phyloP scores from a whole-genome alignment of 2,329 filamentous ascomycete species.

The Neonectria hederae region DNA sequence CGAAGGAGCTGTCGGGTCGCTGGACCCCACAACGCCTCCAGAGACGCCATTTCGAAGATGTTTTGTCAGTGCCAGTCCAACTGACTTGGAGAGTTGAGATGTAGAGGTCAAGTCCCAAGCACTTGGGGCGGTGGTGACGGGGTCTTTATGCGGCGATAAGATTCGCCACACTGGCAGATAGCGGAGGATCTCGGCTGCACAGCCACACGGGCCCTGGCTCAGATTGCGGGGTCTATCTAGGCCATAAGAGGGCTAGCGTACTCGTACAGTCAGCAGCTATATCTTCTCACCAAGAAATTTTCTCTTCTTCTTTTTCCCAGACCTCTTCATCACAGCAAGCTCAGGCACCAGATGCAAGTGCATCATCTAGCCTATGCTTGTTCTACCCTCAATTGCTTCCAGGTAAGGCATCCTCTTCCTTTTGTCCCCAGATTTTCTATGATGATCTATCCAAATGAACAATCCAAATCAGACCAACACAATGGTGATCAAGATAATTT shows the following conservation, averaged over 20 bases:
- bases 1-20: slow-evolving; percentile 64
- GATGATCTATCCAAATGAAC: slow-evolving; percentile 58
- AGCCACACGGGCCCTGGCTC: slow-evolving; percentile 47
- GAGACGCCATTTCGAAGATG: slow-evolving; percentile 60
- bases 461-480: slow-evolving; percentile 70
- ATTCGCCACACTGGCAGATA: slow-evolving; percentile 41
- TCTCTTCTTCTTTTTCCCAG: slow-evolving; percentile 26
- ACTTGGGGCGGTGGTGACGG: slow-evolving; percentile 21
- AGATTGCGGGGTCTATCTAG: slow-evolving; percentile 38
- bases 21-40: slow-evolving; percentile 66
- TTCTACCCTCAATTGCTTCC: slow-evolving; percentile 27
- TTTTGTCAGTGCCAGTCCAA: slow-evolving; percentile 35
- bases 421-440: slow-evolving; percentile 32
- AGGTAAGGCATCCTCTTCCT: slow-evolving; percentile 34
- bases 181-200: slow-evolving; percentile 45
- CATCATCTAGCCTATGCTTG: slow-evolving; percentile 22
- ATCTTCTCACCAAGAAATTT: slow-evolving; percentile 43
- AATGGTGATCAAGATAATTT: slow-evolving; percentile 64
- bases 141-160: slow-evolving; percentile 39
- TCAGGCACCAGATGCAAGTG: slow-evolving; percentile 40
- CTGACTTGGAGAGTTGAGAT: slow-evolving; percentile 34
- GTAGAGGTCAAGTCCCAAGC: slow-evolving; percentile 27
- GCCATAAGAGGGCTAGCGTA: slow-evolving; percentile 36
- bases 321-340: slow-evolving; percentile 36
- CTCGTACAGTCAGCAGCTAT: slow-evolving; percentile 35